These are phyloP conservation scores for Saccharomycopsis sp. DNA, from an alignment of 805 yeast species.

Conservation along the genomic window DNA sequence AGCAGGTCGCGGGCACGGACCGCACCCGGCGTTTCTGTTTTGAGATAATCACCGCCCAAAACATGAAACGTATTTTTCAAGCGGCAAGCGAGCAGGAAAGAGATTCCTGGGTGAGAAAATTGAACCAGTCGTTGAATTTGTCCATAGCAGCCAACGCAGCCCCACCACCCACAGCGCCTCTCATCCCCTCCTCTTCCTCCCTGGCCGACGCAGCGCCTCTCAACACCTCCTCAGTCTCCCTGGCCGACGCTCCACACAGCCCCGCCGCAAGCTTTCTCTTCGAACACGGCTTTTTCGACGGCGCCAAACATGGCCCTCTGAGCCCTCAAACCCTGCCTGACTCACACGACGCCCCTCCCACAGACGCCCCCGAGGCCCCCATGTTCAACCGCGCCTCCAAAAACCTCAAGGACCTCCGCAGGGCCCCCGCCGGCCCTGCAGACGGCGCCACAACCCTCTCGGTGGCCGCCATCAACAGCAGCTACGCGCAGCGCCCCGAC, in stretches of 20 bases:
- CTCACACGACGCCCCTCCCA: not conserved
- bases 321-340: not conserved
- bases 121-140: slow-evolving; percentile 33
- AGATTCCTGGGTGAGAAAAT: slow-evolving; percentile 58
- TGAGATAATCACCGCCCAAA: slow-evolving; percentile 66
- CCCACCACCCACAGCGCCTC: too few relatives aligned
- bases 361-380: not conserved
- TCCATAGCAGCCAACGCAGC: not conserved
- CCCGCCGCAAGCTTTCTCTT: not conserved
- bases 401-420: slow-evolving; percentile 3
- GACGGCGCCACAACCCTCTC: not conserved
- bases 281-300: too few relatives aligned
- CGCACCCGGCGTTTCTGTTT: slow-evolving; percentile 50
- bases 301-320: not conserved
- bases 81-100: slow-evolving; percentile 64
- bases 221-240: too few relatives aligned
- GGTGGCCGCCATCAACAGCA: not conserved
- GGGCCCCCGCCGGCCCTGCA: not conserved
- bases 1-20: slow-evolving; percentile 21
- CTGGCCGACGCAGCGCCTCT: not conserved
- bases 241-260: not conserved
- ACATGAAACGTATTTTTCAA: slow-evolving; percentile 64
- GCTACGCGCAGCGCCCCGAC: not conserved
- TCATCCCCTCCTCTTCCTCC: too few relatives aligned
- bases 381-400: slow-evolving; percentile 16